Evolutionary conservation across 495 filamentous ascomycete species (phyloP), one percentile per base, ranked within the genome.

Genomic region (Podospora comata): DNA sequence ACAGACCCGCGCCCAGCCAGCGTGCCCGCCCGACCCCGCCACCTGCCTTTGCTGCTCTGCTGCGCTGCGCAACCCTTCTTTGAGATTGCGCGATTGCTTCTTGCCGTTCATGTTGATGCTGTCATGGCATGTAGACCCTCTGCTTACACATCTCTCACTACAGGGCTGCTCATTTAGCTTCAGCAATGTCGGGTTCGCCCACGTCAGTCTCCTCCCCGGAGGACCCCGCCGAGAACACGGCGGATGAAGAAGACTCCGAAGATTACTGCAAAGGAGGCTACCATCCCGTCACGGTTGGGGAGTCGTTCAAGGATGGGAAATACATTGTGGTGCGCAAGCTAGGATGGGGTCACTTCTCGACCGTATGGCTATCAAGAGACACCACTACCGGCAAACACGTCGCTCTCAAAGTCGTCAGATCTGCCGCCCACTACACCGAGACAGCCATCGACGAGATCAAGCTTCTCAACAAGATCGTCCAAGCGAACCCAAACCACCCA

Each of bases 221-320:
- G 71, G 94, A 97, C 68, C 91, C 91, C 70, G 85, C 93, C 74
- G 92, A 96, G 74, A 92, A 94, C 72, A 96, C 95, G 5, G 96
- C 95, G 62, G 95, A 99, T 72, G 95, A 99, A 80, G 95, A 99
- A 80, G 96, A 98, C 75, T 97, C 93, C 32, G 95, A 99, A 77
- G 95, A 99, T 77, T 99, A 99, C 81, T 97, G 94, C 84, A 98
- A 97, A 79, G 95, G 95, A 70, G 95, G 95, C 48, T 99, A 99
- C 76, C 95, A 99, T 74, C 95, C 95, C 0, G 96, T 98, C 30
- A 84, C 85, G 64, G 90, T 97, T 61, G 95, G 95, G 65, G 95
- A 99, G 80, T 90, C 91, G 71, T 99, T 97, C 86, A 99, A 99
- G 75, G 92, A 98, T 76, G 95, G 93, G 66, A 93, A 92, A 77